These are phyloP conservation scores for Senna siamea DNA, from an alignment of 306 rosid species.

Conservation along the genomic window DNA sequence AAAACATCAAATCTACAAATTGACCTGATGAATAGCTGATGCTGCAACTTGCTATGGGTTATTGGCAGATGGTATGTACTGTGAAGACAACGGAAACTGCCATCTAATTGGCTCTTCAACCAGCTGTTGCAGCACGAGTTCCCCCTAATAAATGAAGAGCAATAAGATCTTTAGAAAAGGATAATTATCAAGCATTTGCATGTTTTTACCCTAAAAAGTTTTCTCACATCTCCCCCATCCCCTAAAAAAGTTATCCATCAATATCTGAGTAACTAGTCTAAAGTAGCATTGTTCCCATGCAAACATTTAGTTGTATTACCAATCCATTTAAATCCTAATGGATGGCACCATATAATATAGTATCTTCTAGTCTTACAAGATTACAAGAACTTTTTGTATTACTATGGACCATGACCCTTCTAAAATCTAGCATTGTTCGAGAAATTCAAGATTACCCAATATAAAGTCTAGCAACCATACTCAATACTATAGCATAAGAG, in stretches of 20 bases:
- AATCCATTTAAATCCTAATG: too few relatives aligned
- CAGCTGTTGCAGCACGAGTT: conserved; percentile 55
- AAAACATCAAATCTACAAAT: conserved; percentile 11
- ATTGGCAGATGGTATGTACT: conserved; percentile 58
- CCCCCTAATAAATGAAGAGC: conserved; percentile 56
- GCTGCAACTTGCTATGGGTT: conserved; percentile 53
- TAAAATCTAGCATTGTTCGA: not conserved
- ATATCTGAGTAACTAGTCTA: too few relatives aligned
- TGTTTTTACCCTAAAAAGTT: not conserved
- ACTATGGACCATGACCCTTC: conserved; percentile 6
- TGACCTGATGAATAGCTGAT: conserved; percentile 54
- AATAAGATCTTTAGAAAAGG: conserved; percentile 38
- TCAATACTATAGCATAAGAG: conserved; percentile 7
- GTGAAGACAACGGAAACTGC: conserved; percentile 36
- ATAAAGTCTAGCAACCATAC: conserved; percentile 22
- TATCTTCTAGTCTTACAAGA: conserved; percentile 5
- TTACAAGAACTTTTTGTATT: not conserved
- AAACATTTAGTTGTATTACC: too few relatives aligned
- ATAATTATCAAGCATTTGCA: conserved; percentile 23
- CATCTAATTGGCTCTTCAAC: conserved; percentile 48
- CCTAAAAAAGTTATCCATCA: too few relatives aligned
- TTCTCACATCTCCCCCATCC: not conserved
- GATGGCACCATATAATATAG: too few relatives aligned
- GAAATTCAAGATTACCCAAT: conserved; percentile 14
- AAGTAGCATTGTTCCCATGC: not conserved